Evolutionary conservation across 2,329 filamentous ascomycete species (phyloP), one percentile per base, ranked within the genome.

Genomic region (Didymosphaeria variabile): DNA sequence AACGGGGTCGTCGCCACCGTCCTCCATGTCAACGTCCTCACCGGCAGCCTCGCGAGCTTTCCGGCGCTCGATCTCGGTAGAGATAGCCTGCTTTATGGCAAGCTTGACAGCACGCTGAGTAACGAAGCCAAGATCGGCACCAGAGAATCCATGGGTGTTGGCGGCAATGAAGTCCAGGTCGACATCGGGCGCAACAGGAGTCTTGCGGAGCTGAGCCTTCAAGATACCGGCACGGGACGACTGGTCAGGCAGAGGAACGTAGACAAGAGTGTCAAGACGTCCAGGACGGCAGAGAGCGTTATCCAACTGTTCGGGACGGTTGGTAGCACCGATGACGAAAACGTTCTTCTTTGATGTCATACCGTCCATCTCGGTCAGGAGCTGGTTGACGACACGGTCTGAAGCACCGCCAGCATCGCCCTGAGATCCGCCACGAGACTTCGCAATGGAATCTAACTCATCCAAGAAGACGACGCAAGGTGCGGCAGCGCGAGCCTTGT

Each of bases 321-420:
- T 99, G 81, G 95, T 99, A 49, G 95, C 95, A 80, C 95, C 95
- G 73, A 99, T 99, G 68, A 99, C 95, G 83, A 99, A 99, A 67
- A 99, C 95, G 80, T 99, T 99, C 91, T 99, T 99, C 92, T 99
- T 99, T 42, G 94, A 97, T 49, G 94, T 98, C 94, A 98, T 98
- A 74, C 94, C 94, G 72, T 98, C 94, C 94, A 98, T 97, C 88
- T 98, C 93, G 70, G 95, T 99, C 77, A 99, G 85, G 79, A 99
- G 93, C 86, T 99, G 96, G 86, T 99, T 99, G 81, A 99, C 95
- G 72, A 99, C 95, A 90, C 96, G 95, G 83, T 99, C 96, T 50
- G 94, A 98, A 67, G 95, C 95, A 87, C 95, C 95, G 68, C 95
- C 95, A 74, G 95, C 95, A 84, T 99, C 95, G 67, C 95, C 95